Evolutionary conservation across 2,329 filamentous ascomycete species (phyloP).

Genomic region (Alternaria sp.): DNA sequence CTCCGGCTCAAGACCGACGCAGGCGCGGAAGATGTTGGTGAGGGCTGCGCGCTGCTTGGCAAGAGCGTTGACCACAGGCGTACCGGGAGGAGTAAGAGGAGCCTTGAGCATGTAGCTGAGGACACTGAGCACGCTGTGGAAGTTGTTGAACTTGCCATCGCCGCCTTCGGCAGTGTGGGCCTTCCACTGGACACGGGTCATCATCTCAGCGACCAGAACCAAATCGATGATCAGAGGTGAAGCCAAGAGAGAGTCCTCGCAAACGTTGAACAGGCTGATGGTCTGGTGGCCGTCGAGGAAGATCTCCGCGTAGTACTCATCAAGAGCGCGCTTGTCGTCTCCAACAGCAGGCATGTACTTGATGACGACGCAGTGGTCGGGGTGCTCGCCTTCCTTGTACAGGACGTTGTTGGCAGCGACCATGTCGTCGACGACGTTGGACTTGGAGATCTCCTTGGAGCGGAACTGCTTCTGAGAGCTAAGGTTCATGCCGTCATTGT

Average conservation of each 20-base stretch:
- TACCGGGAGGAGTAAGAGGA: constrained; percentile 89
- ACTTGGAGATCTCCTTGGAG: constrained; percentile 99
- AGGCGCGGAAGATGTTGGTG: constrained; percentile 98
- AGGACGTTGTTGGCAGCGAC: constrained; percentile 92
- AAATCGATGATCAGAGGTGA: constrained; percentile 97
- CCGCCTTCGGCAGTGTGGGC: constrained; percentile 57
- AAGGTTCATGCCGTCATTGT: constrained; percentile 99
- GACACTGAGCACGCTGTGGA: constrained; percentile 96
- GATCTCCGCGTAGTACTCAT: constrained; percentile 99
- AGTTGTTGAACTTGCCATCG: constrained; percentile 79
- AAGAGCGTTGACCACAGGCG: constrained; percentile 92
- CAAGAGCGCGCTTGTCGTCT: constrained; percentile 97
- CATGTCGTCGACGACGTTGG: constrained; percentile 99
- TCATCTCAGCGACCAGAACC: constrained; percentile 91
- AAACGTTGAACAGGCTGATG: constrained; percentile 98
- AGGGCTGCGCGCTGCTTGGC: constrained; percentile 94
- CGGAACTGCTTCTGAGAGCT: constrained; percentile 98
- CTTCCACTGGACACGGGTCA: constrained; percentile 98
- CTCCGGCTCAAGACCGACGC: constrained; percentile 94
- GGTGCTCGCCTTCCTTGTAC: constrained; percentile 91
- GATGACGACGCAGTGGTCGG: constrained; percentile 98
- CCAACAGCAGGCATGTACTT: constrained; percentile 99
- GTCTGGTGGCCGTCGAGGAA: constrained; percentile 98
- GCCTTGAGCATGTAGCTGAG: constrained; percentile 99
- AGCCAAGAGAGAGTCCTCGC: constrained; percentile 95